These are phyloP conservation scores for Fusarium praegraminearum DNA, from an alignment of 2,329 filamentous ascomycete genomes.

Conservation along the genomic window DNA sequence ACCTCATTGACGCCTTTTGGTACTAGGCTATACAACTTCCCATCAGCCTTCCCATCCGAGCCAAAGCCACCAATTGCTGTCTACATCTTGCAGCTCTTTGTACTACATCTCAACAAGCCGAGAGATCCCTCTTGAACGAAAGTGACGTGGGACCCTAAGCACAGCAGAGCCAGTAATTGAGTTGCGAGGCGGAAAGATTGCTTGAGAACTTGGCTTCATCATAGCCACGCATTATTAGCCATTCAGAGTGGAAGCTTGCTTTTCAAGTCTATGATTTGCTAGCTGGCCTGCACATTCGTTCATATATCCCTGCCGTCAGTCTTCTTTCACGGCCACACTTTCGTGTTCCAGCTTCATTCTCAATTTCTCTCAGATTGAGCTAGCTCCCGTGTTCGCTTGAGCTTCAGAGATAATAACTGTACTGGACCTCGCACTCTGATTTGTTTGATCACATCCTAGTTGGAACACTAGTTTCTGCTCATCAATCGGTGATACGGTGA, in stretches of 20 bases:
- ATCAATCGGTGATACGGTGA: constrained; percentile 22
- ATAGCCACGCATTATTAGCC: constrained; percentile 41
- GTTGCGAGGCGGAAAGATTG: constrained; percentile 40
- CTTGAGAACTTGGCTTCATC: constrained; percentile 39
- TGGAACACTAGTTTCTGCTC: constrained; percentile 30
- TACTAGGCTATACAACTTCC: constrained; percentile 32
- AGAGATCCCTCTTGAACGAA: constrained; percentile 20
- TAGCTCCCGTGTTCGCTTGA: constrained; percentile 5
- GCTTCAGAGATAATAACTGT: background rate
- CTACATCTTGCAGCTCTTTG: constrained; percentile 23
- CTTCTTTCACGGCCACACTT: constrained; percentile 33
- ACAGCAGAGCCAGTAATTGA: constrained; percentile 41
- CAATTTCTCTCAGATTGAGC: constrained; percentile 34
- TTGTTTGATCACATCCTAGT: constrained; percentile 36
- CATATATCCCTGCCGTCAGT: constrained; percentile 40
- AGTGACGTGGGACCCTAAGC: constrained; percentile 31
- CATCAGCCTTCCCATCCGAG: constrained; percentile 21
- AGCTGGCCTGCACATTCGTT: constrained; percentile 36
- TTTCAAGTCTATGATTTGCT: constrained; percentile 45
- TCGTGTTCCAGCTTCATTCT: constrained; percentile 36
- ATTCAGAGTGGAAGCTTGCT: constrained; percentile 42
- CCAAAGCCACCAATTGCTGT: constrained; percentile 22
- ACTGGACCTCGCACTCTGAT: constrained; percentile 16
- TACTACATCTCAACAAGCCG: constrained; percentile 27
- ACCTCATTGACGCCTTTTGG: constrained; percentile 28